Evolutionary conservation across 805 yeast species (phyloP), one percentile per base, ranked within the genome.

Genomic region (Cyberlindnera saturnus): DNA sequence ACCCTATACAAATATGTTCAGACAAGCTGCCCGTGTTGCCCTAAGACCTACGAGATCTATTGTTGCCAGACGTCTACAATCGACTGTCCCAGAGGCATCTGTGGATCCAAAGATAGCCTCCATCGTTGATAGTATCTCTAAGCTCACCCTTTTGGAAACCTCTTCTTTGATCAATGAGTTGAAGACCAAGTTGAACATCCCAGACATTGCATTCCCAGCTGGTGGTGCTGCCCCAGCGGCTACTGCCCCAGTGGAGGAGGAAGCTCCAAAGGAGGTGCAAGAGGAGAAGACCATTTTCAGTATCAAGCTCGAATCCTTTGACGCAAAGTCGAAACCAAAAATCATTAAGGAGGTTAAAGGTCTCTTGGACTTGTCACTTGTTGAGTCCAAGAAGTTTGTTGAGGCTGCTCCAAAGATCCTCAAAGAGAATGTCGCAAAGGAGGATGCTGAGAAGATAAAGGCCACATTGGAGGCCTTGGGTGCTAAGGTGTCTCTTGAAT

Each of bases 371-470:
- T 75, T 93, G 58, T 87, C 96, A 6, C 76, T 93, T 56, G 99
- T 93, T 48, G 98, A 93, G 65, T 86, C 97, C 49, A 93, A 93
- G 81, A 93, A 93, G 73, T 86, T 93, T 54, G 99, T 93, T 45
- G 99, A 93, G 74, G 70, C 88, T 59, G 98, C 99, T 49, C 99
- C 99, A 57, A 93, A 93, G 76, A 74, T 86, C 37, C 74, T 93
- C 66, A 93, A 93, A 73, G 99, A 93, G 59, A 88, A 89, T 58
- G 89, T 93, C 48, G 83, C 95, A 49, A 93, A 93, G 76, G 99
- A 87, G 63, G 99, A 93, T 59, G 98, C 98, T 53, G 97, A 91
- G 60, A 89, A 90, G 77, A 84, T 93, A 64, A 91, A 93, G 75
- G 74, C 86, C 48, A 81, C 95, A 49, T 76, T 93, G 62, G 99